A percentile compares a stretch with the other conserved stretches of the same genome.
Conservation (phyloP, 495 filamentous ascomycete genomes). For the Aspergillus saccharolyticus region DNA sequence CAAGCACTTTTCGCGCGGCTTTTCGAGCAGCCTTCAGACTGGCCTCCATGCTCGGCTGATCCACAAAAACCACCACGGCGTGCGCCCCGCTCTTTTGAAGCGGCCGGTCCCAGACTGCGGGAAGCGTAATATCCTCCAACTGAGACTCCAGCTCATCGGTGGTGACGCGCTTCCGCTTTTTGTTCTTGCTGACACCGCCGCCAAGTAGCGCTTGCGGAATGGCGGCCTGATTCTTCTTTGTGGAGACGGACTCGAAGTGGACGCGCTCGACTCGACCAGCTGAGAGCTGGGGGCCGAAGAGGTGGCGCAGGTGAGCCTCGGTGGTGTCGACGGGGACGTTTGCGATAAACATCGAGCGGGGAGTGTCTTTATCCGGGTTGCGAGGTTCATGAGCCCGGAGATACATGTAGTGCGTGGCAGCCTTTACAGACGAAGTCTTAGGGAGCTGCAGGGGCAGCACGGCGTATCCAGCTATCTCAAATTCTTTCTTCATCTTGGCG, state of each 20-base stretch:
- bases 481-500: constrained; percentile 35
- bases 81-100: constrained; percentile 67
- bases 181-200: constrained; percentile 31
- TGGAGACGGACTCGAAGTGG: constrained; percentile 58
- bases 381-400: constrained; percentile 74
- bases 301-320: constrained; percentile 62
- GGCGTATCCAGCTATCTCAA: constrained; percentile 45
- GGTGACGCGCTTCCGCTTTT: constrained; percentile 63
- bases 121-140: constrained; percentile 50
- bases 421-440: constrained; percentile 48
- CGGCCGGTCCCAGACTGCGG: constrained; percentile 69
- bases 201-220: constrained; percentile 17
- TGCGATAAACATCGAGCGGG: constrained; percentile 76
- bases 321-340: constrained; percentile 87
- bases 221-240: constrained; percentile 30
- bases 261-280: constrained; percentile 71
- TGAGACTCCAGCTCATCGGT: constrained; percentile 47
- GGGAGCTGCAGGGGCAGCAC: constrained; percentile 56
- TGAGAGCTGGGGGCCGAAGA: constrained; percentile 67
- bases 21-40: constrained; percentile 69
- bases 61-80: constrained; percentile 78
- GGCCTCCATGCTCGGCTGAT: constrained; percentile 64
- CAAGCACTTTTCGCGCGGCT: constrained; percentile 47
- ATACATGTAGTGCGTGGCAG: constrained; percentile 80
- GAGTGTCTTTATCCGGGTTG: constrained; percentile 64